Conservation (phyloP, 2,329 filamentous ascomycete genomes). For the Fusarium citri region DNA sequence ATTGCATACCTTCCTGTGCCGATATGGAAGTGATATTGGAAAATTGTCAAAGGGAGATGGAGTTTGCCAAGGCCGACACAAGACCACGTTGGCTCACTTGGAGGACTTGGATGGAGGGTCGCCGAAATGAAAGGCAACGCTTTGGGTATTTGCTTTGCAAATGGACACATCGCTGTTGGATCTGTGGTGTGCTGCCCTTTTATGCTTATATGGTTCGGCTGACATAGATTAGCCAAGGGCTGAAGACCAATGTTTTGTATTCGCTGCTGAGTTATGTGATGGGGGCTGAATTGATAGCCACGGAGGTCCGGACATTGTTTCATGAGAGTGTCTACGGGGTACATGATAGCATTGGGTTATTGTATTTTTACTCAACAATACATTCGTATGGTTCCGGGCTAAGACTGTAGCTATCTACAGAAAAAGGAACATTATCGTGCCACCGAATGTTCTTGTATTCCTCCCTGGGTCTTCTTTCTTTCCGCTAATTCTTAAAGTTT, state of each 20-base stretch:
- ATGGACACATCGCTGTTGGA: background rate
- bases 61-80: background rate
- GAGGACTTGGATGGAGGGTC: background rate
- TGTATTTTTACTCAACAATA: background rate
- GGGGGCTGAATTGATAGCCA: background rate
- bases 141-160: background rate
- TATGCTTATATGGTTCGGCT: background rate
- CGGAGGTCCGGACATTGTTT: accelerated
- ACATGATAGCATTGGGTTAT: accelerated
- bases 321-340: background rate
- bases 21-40: background rate
- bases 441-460: background rate
- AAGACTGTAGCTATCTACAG: background rate
- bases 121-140: background rate
- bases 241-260: background rate
- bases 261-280: background rate
- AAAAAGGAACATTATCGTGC: accelerated
- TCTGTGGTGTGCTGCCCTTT: background rate
- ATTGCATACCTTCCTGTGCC: background rate
- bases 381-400: background rate
- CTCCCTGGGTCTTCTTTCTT: too few species aligned
- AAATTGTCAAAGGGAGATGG: background rate
- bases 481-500: too few species aligned
- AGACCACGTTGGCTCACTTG: background rate
- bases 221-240: background rate